These are phyloP conservation scores for Kregervanrija fluxuum DNA, from an alignment of 805 yeast species.

Conservation along the genomic window DNA sequence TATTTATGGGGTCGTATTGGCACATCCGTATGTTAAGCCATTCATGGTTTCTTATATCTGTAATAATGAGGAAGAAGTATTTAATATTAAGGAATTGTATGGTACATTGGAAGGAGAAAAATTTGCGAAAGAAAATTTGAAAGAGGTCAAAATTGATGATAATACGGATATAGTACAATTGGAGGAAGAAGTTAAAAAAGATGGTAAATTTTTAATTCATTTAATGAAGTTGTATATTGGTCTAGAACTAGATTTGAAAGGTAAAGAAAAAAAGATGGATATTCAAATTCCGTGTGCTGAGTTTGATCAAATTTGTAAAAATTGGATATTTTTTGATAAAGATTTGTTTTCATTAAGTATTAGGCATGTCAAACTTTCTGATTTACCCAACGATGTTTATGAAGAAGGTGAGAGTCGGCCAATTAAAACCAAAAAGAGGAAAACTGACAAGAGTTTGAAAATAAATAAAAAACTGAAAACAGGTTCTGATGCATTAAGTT, in stretches of 20 bases:
- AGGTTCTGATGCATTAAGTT: slow-evolving; percentile 1
- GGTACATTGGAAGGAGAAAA: slow-evolving; percentile 54
- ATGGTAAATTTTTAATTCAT: slow-evolving; percentile 35
- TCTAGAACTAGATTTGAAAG: slow-evolving; percentile 46
- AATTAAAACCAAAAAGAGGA: slow-evolving; percentile 48
- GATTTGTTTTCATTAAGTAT: slow-evolving; percentile 54
- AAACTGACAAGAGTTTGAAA: slow-evolving; percentile 28
- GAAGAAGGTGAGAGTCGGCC: slow-evolving; percentile 77
- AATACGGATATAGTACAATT: slow-evolving; percentile 23
- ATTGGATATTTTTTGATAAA: slow-evolving; percentile 62
- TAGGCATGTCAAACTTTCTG: slow-evolving; percentile 68
- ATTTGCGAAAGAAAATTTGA: slow-evolving; percentile 27
- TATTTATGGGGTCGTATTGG: slow-evolving; percentile 65
- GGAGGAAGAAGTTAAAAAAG: slow-evolving; percentile 19
- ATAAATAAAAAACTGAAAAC: slow-evolving; percentile 26
- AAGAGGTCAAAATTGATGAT: slow-evolving; percentile 26
- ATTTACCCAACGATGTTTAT: slow-evolving; percentile 80
- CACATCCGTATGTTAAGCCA: slow-evolving; percentile 85
- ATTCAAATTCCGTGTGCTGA: slow-evolving; percentile 88
- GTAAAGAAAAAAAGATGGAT: slow-evolving; percentile 60
- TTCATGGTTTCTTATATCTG: slow-evolving; percentile 47
- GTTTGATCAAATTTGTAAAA: slow-evolving; percentile 72
- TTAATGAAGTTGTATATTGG: slow-evolving; percentile 80
- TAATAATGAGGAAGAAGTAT: slow-evolving; percentile 34
- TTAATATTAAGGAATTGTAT: slow-evolving; percentile 31